Conservation (phyloP, 2,329 filamentous ascomycete species). For the Diplodia mutila region DNA sequence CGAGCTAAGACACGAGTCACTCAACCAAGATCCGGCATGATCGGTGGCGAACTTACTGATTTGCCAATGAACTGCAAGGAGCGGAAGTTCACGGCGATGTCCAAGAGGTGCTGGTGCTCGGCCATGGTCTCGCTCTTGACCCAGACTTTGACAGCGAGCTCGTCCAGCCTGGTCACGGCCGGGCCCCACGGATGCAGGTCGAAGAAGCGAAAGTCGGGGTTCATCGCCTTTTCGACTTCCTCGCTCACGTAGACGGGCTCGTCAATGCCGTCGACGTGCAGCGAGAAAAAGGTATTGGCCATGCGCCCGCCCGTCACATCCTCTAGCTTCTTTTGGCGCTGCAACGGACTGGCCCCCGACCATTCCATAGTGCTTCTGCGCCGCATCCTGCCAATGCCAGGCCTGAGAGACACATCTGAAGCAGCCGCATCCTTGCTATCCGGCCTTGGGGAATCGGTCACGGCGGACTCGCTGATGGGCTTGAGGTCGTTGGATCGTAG, state of each 20-base stretch:
- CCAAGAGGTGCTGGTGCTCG: slow-evolving; percentile 67
- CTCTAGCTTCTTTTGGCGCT: slow-evolving; percentile 75
- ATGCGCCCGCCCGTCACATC: slow-evolving; percentile 70
- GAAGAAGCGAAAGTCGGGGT: slow-evolving; percentile 87
- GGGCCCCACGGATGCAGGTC: slow-evolving; percentile 69
- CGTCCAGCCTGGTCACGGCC: slow-evolving; percentile 66
- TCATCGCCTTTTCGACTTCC: slow-evolving; percentile 76
- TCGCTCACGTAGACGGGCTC: slow-evolving; percentile 93
- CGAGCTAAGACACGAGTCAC: slow-evolving; percentile 43
- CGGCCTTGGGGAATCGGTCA: slow-evolving; percentile 30
- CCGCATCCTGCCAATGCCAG: slow-evolving; percentile 46
- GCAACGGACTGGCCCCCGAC: slow-evolving; percentile 61
- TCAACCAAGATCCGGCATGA: slow-evolving; percentile 12
- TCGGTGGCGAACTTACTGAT: slow-evolving; percentile 43
- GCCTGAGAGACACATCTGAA: slow-evolving; percentile 36
- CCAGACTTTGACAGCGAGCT: slow-evolving; percentile 75
- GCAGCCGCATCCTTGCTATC: slow-evolving; percentile 32
- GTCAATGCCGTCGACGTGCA: slow-evolving; percentile 62
- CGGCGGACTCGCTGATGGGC: slow-evolving; percentile 29
- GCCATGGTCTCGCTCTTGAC: slow-evolving; percentile 60
- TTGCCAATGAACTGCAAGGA: slow-evolving; percentile 78
- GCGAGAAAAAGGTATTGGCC: slow-evolving; percentile 86
- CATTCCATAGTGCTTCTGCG: slow-evolving; percentile 66
- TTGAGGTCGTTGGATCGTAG: slow-evolving; percentile 45
- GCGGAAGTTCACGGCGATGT: slow-evolving; percentile 72